phyloP scores from a whole-genome alignment of 768 basidiomycete species.

The Russula emetica region DNA sequence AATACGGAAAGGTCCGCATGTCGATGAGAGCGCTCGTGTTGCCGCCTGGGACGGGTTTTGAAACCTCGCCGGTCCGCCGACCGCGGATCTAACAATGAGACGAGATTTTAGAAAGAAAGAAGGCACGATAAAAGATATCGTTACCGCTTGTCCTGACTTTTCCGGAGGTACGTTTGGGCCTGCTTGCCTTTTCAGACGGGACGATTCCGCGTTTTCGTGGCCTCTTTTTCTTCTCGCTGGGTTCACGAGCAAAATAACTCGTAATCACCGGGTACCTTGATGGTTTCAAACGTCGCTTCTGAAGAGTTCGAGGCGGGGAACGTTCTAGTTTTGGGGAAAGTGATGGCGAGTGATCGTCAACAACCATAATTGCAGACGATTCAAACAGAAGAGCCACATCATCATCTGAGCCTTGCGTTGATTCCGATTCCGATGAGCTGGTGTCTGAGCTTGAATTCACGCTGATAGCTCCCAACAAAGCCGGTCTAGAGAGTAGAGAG shows the following conservation, averaged over 20 bases:
- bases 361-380: conserved; percentile 4
- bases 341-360: conserved; percentile 4
- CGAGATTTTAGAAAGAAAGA: not conserved
- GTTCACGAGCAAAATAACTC: conserved; percentile 7
- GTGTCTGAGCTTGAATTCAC: not conserved
- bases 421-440: conserved; percentile 5
- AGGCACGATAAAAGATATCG: not conserved
- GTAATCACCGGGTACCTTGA: conserved; percentile 17
- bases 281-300: conserved; percentile 8
- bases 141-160: conserved; percentile 2
- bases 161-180: not conserved
- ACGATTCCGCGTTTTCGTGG: conserved; percentile 1
- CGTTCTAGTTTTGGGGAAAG: not conserved
- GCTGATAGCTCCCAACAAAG: conserved; percentile 4
- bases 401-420: not conserved
- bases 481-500: not conserved
- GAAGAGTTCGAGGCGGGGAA: not conserved
- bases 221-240: conserved; percentile 4
- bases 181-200: conserved; percentile 1
- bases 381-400: conserved; percentile 5
- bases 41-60: not conserved
- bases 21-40: conserved; percentile 28
- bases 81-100: not conserved
- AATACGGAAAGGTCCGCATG: conserved; percentile 39
- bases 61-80: not conserved